These are phyloP conservation scores for Senna siamea DNA, from an alignment of 306 rosid genomes.

Conservation along the genomic window DNA sequence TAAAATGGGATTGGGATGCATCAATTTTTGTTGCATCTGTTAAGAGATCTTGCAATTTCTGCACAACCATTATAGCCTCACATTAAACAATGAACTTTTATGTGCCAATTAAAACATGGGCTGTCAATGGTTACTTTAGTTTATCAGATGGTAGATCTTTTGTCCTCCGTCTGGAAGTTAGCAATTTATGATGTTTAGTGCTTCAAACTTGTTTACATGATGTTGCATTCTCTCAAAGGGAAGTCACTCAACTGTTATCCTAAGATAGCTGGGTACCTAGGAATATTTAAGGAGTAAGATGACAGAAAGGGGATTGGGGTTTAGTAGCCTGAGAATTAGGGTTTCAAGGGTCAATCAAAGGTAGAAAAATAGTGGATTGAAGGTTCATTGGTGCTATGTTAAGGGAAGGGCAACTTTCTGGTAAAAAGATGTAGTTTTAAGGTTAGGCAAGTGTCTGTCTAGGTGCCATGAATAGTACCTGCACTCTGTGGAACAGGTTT, in stretches of 20 bases:
- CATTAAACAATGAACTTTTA: constrained; percentile 3
- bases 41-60: constrained; percentile 6
- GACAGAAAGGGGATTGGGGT: neutral
- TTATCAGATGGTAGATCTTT: neutral
- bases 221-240: constrained; percentile 9
- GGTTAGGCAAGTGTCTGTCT: neutral
- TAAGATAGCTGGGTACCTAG: constrained; percentile 11
- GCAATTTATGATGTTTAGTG: neutral
- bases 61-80: constrained; percentile 13
- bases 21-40: no score
- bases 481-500: neutral
- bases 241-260: neutral
- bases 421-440: neutral
- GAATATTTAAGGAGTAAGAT: neutral
- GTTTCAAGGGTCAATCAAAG: neutral
- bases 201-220: constrained; percentile 13
- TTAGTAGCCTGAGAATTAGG: neutral
- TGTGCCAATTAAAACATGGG: neutral
- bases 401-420: neutral
- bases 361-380: neutral
- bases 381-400: neutral
- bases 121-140: constrained; percentile 13
- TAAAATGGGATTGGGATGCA: neutral
- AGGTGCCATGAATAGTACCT: neutral
- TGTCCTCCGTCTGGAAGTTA: neutral